Percentiles rank a stretch among this genome's conserved stretches.
These are phyloP conservation scores for Bruguiera hainesii DNA, from an alignment of 441 rosid genomes.

Conservation along the genomic window DNA sequence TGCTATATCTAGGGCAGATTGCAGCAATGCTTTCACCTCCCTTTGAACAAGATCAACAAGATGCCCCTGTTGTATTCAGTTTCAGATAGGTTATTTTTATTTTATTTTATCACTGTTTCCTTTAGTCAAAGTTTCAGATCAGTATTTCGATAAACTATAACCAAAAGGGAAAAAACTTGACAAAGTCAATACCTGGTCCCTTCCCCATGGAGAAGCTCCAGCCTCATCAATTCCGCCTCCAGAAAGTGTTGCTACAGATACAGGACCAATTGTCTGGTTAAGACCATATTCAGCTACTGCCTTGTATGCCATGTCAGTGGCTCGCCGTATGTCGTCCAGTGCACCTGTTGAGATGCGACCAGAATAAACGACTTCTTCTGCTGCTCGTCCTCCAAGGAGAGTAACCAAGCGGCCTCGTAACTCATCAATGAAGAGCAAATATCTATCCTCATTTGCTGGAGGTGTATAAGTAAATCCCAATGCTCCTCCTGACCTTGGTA, in stretches of 20 bases:
- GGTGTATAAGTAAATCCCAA: conserved; percentile 89
- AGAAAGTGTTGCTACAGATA: conserved; percentile 81
- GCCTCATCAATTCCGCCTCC: conserved; percentile 92
- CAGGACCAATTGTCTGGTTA: conserved; percentile 77
- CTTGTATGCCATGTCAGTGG: conserved; percentile 97
- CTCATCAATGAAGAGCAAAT: conserved; percentile 93
- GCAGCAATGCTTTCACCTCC: conserved; percentile 79
- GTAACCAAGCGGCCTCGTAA: conserved; percentile 95
- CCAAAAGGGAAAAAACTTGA: background rate
- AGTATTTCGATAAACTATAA: background rate
- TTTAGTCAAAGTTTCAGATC: background rate
- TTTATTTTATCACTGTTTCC: background rate
- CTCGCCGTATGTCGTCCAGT: conserved; percentile 90
- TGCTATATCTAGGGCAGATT: conserved; percentile 77
- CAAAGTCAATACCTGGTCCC: conserved; percentile 69
- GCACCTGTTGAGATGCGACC: conserved; percentile 98
- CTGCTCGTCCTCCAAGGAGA: conserved; percentile 99
- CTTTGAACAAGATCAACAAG: conserved; percentile 94
- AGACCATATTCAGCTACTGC: conserved; percentile 99
- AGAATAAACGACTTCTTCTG: conserved; percentile 89
- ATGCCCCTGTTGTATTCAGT: conserved; percentile 56
- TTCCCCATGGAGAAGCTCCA: conserved; percentile 71
- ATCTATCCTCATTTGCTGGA: conserved; percentile 83
- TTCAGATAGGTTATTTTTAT: conserved; percentile 16
- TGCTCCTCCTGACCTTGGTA: conserved; percentile 98